Evolutionary conservation across 2,329 filamentous ascomycete species (phyloP), one percentile per base, ranked within the genome.

Genomic region (Hypoxylon sp.): DNA sequence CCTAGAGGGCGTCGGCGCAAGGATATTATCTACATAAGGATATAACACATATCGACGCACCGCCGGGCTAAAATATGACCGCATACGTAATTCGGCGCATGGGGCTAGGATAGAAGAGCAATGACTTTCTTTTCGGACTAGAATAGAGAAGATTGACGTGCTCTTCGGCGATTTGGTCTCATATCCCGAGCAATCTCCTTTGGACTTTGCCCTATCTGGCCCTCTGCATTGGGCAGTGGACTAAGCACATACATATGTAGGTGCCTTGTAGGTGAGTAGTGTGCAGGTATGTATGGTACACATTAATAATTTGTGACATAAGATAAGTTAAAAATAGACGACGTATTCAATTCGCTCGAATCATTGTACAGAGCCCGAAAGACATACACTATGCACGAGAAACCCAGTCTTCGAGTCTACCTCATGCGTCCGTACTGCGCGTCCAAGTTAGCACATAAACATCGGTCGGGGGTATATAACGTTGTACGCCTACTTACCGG

Each of bases 41-140:
- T 26, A 26, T n/a, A 52, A n/a, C 14, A 38, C 26, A 20, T 48
- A 50, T 38, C 16, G 33, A 22, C 20, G 30, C 11, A 44, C 5
- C 24, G 2, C 16, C 20, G 44, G 52, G 32, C 56, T 57, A 61
- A 67, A 61, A 46, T 38, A 57, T 64, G 51, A 67, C 65, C 38
- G 61, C 57, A 64, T 64, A 54, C 53, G 28, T 48, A 56, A 33
- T 22, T n/a, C 8, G 8, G 18, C 7, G 12, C 6, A 16, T 2
- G 7, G n/a, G 33, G 26, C 22, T 18, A 26, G 33, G 32, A 16
- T 36, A 44, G 51, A 18, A 12, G 20, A 44, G 28, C 7, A 32
- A 7, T 44, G 9, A 32, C 20, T 30, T 48, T 51, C 22, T 9
- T 14, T 18, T 40, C 18, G 22, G 28, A 46, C 20, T 42, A 50